Evolutionary conservation across 768 basidiomycete species (phyloP), one percentile per base, ranked within the genome.

Genomic region (Termitomyces sp.): DNA sequence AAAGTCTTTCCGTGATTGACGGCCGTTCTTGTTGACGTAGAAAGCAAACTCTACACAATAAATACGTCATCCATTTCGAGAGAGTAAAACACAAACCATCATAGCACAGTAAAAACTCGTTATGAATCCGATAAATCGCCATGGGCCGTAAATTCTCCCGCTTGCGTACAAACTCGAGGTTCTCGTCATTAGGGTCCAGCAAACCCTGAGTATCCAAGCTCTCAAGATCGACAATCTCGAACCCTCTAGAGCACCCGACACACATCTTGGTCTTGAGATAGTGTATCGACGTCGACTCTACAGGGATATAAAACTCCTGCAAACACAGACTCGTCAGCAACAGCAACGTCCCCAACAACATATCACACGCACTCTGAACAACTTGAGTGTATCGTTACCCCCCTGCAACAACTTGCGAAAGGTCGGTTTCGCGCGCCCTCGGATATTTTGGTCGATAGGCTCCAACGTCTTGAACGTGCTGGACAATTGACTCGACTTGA

Each of bases 301-400:
- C 93, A 0, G 97, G 96, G 60, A 99, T 98, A 69, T 98, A 99
- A 75, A 99, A 98, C 71, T 98, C 96, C 94, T 97, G 3, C 63
- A 20, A 59, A 27, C 30, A 48, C 44, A 34, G 41, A 3, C 42
- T 58, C n/a, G 36, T 55, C 44, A 57, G 30, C 50, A 45, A 30
- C n/a, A 13, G 12, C 27, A 27, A 13, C 13, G 31, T 31, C 52
- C 49, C 44, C 48, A 61, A 20, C 16, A 4, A 22, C 48, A 41
- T n/a, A 24, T 37, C 57, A 24, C 57, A 67, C 76, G 42, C 63
- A 93, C 95, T 79, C 91, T 91, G 82, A 95, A 98, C 41, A 89
- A 76, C 69, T 89, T 89, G 20, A 99, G 80, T 2, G 94, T 93
- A 70, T 99, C 97, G 68, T 98, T 95, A 8, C 93, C 89, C 50